Conservation (phyloP, 805 yeast species). For the Candida chauliodis region DNA sequence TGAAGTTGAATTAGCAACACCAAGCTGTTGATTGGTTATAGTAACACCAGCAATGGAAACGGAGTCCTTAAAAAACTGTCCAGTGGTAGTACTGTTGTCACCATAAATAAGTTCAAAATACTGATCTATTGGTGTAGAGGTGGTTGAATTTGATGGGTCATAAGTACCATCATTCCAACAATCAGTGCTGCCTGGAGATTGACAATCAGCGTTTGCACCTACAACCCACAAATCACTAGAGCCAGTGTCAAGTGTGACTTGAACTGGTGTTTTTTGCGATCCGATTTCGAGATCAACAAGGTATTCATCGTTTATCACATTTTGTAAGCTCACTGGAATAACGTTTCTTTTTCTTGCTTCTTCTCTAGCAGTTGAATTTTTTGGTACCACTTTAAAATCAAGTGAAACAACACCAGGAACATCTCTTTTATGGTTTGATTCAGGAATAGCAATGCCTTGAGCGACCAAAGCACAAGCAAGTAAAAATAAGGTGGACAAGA, state of each 20-base stretch:
- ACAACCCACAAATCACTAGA: slow-evolving; percentile 27
- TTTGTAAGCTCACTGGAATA: slow-evolving; percentile 1
- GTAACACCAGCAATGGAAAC: slow-evolving; percentile 12
- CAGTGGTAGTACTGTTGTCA: slow-evolving; percentile 10
- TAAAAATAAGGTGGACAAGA: neutral
- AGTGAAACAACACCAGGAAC: slow-evolving; percentile 6
- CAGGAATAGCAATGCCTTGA: slow-evolving; percentile 9
- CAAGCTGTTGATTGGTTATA: slow-evolving; percentile 16
- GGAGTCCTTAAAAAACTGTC: slow-evolving; percentile 15
- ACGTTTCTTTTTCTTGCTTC: slow-evolving; percentile 3
- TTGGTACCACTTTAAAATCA: slow-evolving; percentile 8
- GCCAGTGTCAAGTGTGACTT: slow-evolving; percentile 23
- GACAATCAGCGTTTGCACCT: slow-evolving; percentile 22
- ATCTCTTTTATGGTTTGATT: slow-evolving; percentile 3
- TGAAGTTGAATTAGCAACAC: slow-evolving; percentile 36
- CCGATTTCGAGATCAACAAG: slow-evolving; percentile 9
- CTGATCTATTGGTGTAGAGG: slow-evolving; percentile 7
- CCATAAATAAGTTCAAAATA: slow-evolving; percentile 11
- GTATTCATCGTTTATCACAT: slow-evolving; percentile 5
- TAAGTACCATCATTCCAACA: slow-evolving; percentile 12
- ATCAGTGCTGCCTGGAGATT: slow-evolving; percentile 10
- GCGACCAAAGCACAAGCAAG: slow-evolving; percentile 10
- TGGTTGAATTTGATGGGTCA: slow-evolving; percentile 12
- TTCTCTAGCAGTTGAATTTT: neutral
- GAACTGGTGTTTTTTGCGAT: slow-evolving; percentile 15